Evolutionary conservation across 768 basidiomycete genomes (phyloP).

Genomic region (Boletus huronensis): DNA sequence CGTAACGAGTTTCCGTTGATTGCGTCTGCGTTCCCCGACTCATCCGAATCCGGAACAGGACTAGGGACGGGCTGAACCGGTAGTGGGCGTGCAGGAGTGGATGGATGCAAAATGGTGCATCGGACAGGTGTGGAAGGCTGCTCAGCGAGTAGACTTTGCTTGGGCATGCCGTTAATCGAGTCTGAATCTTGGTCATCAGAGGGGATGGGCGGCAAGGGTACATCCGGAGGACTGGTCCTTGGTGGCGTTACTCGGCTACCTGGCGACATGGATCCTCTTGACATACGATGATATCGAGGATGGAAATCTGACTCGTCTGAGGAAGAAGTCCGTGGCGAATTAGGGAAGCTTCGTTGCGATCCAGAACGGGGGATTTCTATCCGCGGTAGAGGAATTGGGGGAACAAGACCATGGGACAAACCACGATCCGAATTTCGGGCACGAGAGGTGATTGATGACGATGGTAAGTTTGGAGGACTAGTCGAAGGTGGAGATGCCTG

Average conservation of each 20-base stretch:
- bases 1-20: background rate
- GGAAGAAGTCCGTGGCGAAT: conserved; percentile 2
- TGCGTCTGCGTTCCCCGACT: background rate
- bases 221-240: conserved; percentile 10
- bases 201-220: conserved; percentile 24
- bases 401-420: background rate
- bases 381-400: background rate
- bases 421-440: background rate
- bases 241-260: conserved; percentile 9
- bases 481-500: conserved; percentile 6
- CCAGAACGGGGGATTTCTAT: background rate
- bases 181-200: background rate
- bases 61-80: conserved; percentile 19
- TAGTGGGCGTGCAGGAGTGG: conserved; percentile 10
- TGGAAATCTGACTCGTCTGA: conserved; percentile 6
- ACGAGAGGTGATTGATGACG: background rate
- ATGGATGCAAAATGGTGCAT: background rate
- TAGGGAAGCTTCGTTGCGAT: background rate
- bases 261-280: background rate
- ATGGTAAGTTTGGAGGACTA: background rate
- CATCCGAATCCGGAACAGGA: conserved; percentile 12
- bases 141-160: background rate
- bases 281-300: background rate
- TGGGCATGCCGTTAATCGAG: background rate
- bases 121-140: conserved; percentile 7